A percentile compares a stretch with the other conserved stretches of the same genome.
These are phyloP conservation scores for Torulaspora gathmanii DNA, from an alignment of 805 yeast genomes.

Conservation along the genomic window DNA sequence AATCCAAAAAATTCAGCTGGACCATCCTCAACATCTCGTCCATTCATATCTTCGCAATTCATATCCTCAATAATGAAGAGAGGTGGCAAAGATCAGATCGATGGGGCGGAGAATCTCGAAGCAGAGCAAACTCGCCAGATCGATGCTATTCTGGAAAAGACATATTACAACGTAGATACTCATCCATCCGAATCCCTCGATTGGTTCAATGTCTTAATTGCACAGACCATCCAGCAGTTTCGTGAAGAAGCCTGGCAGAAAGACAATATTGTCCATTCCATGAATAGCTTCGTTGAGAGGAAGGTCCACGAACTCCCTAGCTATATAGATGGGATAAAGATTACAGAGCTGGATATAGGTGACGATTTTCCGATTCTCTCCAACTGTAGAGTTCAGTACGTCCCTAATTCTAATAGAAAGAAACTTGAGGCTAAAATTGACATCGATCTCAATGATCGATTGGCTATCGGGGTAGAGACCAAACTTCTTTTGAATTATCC, in stretches of 20 bases:
- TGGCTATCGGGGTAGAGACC: constrained; percentile 83
- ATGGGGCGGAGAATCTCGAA: constrained; percentile 24
- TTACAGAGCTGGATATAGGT: constrained; percentile 86
- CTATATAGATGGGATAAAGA: constrained; percentile 67
- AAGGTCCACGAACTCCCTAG: constrained; percentile 63
- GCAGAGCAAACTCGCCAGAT: constrained; percentile 27
- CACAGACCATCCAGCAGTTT: constrained; percentile 82
- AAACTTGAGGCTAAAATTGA: constrained; percentile 81
- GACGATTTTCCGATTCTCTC: constrained; percentile 93
- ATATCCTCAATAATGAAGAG: constrained; percentile 30
- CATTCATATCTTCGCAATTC: constrained; percentile 15
- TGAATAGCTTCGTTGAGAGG: constrained; percentile 57
- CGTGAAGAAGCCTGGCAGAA: constrained; percentile 83
- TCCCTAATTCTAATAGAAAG: constrained; percentile 45
- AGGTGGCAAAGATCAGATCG: constrained; percentile 28
- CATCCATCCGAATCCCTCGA: constrained; percentile 90
- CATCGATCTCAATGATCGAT: constrained; percentile 81
- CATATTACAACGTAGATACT: constrained; percentile 83
- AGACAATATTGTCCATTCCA: constrained; percentile 76
- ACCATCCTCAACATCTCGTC: constrained; percentile 13
- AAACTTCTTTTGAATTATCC: constrained; percentile 76
- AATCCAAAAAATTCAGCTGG: constrained; percentile 32
- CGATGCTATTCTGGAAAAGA: constrained; percentile 70
- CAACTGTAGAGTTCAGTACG: constrained; percentile 75
- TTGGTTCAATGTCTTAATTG: constrained; percentile 93